phyloP scores from a whole-genome alignment of 192 early-diverging fungal species.

The Coemansia sp. region DNA sequence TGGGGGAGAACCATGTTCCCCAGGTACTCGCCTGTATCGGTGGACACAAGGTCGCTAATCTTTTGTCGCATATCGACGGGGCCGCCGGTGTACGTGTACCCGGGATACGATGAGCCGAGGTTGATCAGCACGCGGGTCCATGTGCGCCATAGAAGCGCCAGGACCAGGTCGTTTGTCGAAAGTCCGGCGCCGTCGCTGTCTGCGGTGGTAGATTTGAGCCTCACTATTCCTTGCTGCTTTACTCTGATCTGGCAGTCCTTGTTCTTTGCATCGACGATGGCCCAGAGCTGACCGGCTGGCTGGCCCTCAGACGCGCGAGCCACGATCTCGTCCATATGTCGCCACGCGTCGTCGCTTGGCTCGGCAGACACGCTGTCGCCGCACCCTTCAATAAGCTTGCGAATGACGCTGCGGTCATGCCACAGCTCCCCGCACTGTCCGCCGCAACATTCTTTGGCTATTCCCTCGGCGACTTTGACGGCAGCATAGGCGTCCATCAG shows the following conservation, averaged over 20 bases:
- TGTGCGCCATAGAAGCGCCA: conserved; percentile 38
- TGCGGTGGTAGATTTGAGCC: not conserved
- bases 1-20: conserved; percentile 27
- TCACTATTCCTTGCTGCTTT: not conserved
- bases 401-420: not conserved
- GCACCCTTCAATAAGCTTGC: not conserved
- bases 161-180: conserved; percentile 17
- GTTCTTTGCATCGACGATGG: not conserved
- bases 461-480: not conserved
- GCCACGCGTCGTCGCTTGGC: not conserved
- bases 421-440: not conserved
- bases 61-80: conserved; percentile 22
- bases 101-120: conserved; percentile 7
- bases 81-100: conserved; percentile 16
- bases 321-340: not conserved
- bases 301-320: not conserved
- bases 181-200: not conserved
- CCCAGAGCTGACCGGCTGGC: not conserved
- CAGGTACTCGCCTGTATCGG: conserved; percentile 1
- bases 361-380: not conserved
- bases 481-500: conserved; percentile 16
- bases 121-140: conserved; percentile 14
- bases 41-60: not conserved
- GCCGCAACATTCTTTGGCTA: not conserved
- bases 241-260: not conserved